Conservation (phyloP, 768 basidiomycete species). For the Kwoniella botswanensis region DNA sequence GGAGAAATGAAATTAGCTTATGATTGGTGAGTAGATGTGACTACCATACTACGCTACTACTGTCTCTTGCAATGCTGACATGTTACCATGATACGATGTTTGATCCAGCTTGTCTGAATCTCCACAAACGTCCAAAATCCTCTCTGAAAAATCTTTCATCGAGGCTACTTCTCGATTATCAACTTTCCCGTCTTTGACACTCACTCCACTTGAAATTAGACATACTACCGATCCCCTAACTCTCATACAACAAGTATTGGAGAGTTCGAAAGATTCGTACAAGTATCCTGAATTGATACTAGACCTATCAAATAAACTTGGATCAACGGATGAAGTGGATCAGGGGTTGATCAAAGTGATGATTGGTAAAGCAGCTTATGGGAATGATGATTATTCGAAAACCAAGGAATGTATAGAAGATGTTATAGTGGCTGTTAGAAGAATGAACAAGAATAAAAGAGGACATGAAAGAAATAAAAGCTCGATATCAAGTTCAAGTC, state of each 20-base stretch:
- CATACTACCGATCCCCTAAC: slow-evolving; percentile 85
- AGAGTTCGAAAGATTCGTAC: slow-evolving; percentile 82
- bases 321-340: slow-evolving; percentile 67
- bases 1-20: slow-evolving; percentile 98
- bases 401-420: slow-evolving; percentile 74
- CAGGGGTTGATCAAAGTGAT: slow-evolving; percentile 74
- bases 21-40: slow-evolving; percentile 71
- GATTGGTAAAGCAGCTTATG: slow-evolving; percentile 85
- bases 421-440: slow-evolving; percentile 65
- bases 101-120: slow-evolving; percentile 74
- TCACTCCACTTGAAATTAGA: slow-evolving; percentile 91
- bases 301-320: slow-evolving; percentile 86
- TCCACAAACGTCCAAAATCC: slow-evolving; percentile 66
- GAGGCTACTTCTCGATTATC: slow-evolving; percentile 94
- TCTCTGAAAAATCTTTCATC: slow-evolving; percentile 84
- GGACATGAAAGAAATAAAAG: slow-evolving; percentile 10
- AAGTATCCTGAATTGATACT: slow-evolving; percentile 90
- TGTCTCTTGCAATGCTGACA: no score
- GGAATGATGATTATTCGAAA: slow-evolving; percentile 74
- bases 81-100: not conserved
- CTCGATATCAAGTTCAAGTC: not conserved
- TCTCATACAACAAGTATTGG: slow-evolving; percentile 83
- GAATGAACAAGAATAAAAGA: not conserved
- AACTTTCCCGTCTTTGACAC: slow-evolving; percentile 73
- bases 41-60: no score